Evolutionary conservation across 495 filamentous ascomycete species (phyloP).

Genomic region (Penicillium arizonense): DNA sequence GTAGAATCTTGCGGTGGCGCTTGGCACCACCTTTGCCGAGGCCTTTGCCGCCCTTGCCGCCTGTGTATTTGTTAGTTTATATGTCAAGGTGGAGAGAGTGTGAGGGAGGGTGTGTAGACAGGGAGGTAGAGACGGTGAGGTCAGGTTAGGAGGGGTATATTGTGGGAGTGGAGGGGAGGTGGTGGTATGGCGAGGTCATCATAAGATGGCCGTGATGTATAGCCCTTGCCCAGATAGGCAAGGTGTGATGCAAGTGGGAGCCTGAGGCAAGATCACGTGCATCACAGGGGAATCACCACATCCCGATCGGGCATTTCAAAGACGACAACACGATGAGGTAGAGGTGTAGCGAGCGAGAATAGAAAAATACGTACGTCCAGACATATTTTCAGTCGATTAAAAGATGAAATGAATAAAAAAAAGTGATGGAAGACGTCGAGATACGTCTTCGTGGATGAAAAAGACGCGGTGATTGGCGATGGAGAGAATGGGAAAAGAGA

Average conservation of each 20-base stretch:
- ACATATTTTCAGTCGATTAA: constrained; percentile 62
- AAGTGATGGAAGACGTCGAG: constrained; percentile 11
- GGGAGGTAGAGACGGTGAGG: too few relatives aligned
- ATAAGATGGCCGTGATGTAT: not conserved
- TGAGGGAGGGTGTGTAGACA: not conserved
- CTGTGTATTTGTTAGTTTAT: constrained; percentile 43
- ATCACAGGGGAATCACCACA: constrained; percentile 1
- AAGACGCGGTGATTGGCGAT: constrained; percentile 27
- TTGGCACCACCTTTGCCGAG: constrained; percentile 94
- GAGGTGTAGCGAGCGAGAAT: constrained; percentile 11
- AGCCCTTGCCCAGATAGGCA: constrained; percentile 8
- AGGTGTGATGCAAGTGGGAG: constrained; percentile 1
- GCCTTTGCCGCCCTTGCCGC: constrained; percentile 88
- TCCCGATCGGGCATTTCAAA: not conserved
- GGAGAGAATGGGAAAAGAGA: constrained; percentile 14
- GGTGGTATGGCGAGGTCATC: not conserved
- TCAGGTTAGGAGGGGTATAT: too few relatives aligned
- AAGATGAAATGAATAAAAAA: not conserved
- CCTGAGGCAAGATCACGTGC: constrained; percentile 7
- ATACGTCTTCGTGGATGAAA: constrained; percentile 21
- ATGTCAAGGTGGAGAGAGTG: too few relatives aligned
- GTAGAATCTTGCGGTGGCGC: constrained; percentile 98
- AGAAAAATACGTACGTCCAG: constrained; percentile 80
- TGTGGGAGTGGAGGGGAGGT: not conserved
- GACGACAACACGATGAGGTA: constrained; percentile 19